These are phyloP conservation scores for Pseudocercospora ulei DNA, from an alignment of 2,329 filamentous ascomycete genomes.

Conservation along the genomic window DNA sequence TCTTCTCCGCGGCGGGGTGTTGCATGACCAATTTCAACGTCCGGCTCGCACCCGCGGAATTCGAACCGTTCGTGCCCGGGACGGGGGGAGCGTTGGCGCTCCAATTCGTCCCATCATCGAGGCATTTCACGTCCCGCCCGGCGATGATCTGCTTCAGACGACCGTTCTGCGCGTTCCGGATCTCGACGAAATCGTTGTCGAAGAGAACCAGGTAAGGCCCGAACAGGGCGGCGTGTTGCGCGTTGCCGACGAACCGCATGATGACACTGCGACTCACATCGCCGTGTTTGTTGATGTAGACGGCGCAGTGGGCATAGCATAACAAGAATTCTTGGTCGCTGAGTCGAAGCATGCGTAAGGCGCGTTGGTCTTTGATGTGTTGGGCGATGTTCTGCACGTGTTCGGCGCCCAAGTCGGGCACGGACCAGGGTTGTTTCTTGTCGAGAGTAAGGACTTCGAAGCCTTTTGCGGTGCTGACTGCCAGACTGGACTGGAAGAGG, in stretches of 20 bases:
- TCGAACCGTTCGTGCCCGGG: slow-evolving; percentile 29
- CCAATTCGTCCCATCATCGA: slow-evolving; percentile 71
- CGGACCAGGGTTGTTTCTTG: slow-evolving; percentile 90
- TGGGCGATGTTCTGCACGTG: slow-evolving; percentile 75
- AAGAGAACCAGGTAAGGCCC: slow-evolving; percentile 87
- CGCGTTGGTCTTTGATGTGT: slow-evolving; percentile 71
- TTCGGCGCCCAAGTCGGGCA: slow-evolving; percentile 72
- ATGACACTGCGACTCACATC: slow-evolving; percentile 89
- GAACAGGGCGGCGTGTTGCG: slow-evolving; percentile 75
- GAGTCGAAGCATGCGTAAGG: slow-evolving; percentile 92
- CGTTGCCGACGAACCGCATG: slow-evolving; percentile 97
- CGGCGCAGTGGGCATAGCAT: slow-evolving; percentile 89
- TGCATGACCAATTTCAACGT: slow-evolving; percentile 93
- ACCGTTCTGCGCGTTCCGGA: slow-evolving; percentile 92
- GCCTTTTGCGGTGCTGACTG: slow-evolving; percentile 80
- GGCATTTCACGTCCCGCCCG: slow-evolving; percentile 75
- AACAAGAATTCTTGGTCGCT: slow-evolving; percentile 82
- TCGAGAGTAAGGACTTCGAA: slow-evolving; percentile 94
- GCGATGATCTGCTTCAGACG: slow-evolving; percentile 87
- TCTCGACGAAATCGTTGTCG: slow-evolving; percentile 93
- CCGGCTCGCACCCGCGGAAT: slow-evolving; percentile 41
- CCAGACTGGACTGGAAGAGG: slow-evolving; percentile 87
- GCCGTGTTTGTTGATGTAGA: slow-evolving; percentile 96
- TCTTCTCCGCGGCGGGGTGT: slow-evolving; percentile 74
- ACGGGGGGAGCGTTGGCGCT: slow-evolving; percentile 30